Percentiles rank a stretch among this genome's conserved stretches.
These are phyloP conservation scores for Carpinus fangiana DNA, from an alignment of 306 rosid species.

Conservation along the genomic window DNA sequence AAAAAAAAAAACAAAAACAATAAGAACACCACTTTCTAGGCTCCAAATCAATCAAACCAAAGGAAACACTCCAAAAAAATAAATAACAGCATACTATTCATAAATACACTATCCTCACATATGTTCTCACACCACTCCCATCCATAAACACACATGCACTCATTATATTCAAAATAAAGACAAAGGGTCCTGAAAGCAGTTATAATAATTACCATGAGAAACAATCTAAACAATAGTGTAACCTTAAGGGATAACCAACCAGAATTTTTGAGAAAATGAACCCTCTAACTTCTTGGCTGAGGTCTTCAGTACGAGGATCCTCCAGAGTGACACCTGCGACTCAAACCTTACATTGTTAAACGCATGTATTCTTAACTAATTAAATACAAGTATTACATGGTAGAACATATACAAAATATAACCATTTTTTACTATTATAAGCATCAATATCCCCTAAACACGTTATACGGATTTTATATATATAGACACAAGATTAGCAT, in stretches of 20 bases:
- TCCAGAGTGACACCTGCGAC: constrained; percentile 83
- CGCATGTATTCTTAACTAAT: not conserved
- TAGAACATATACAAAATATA: not conserved
- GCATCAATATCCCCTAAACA: too few relatives aligned
- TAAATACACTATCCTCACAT: not conserved
- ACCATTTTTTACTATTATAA: not conserved
- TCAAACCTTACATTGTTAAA: constrained; percentile 23
- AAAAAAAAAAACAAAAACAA: not conserved
- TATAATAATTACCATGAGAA: not conserved
- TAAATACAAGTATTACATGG: not conserved
- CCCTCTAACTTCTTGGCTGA: constrained; percentile 98
- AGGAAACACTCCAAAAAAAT: not conserved
- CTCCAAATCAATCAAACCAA: not conserved
- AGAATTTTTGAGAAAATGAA: constrained; percentile 92
- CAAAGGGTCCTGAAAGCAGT: not conserved
- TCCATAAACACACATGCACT: not conserved
- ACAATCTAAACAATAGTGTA: constrained; percentile 11
- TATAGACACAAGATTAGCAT: too few relatives aligned
- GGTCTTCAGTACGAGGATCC: constrained; percentile 97
- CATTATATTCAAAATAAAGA: not conserved
- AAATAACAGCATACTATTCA: not conserved
- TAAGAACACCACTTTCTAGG: not conserved
- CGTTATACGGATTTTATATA: too few relatives aligned
- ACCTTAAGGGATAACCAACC: constrained; percentile 55
- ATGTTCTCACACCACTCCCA: not conserved